Conservation (phyloP, 768 basidiomycete genomes). For the Mycena haematopus region DNA sequence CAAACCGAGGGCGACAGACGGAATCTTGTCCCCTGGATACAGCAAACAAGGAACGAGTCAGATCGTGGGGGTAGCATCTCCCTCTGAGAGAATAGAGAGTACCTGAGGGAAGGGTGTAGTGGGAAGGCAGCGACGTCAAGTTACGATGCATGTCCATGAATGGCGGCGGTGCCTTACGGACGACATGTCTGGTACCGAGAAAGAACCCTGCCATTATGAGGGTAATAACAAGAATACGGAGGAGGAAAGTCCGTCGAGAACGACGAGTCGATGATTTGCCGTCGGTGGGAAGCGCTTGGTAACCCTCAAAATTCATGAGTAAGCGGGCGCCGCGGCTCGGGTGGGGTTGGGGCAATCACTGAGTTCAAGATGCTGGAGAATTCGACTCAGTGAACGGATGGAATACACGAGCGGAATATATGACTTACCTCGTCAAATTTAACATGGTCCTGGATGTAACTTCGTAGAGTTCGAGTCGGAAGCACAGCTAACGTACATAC, state of each 20-base stretch:
- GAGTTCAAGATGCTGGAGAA: too few species aligned
- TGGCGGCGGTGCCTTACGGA: conserved; percentile 8
- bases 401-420: too few species aligned
- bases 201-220: conserved; percentile 9
- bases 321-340: not conserved
- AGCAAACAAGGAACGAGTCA: not conserved
- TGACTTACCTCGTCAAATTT: too few species aligned
- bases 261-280: not conserved
- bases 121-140: conserved; percentile 43
- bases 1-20: conserved; percentile 68
- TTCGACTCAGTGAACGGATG: too few species aligned
- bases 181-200: conserved; percentile 15
- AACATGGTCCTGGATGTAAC: too few species aligned
- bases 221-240: conserved; percentile 10
- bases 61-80: not conserved
- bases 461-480: too few species aligned
- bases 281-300: conserved; percentile 21
- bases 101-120: conserved; percentile 63
- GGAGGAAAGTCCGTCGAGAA: not conserved
- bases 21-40: conserved; percentile 62
- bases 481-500: too few species aligned
- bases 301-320: conserved; percentile 1
- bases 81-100: not conserved
- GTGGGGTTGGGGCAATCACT: too few species aligned
- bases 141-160: conserved; percentile 12